Conservation (phyloP, 805 yeast genomes). For the Hanseniaspora opuntiae region DNA sequence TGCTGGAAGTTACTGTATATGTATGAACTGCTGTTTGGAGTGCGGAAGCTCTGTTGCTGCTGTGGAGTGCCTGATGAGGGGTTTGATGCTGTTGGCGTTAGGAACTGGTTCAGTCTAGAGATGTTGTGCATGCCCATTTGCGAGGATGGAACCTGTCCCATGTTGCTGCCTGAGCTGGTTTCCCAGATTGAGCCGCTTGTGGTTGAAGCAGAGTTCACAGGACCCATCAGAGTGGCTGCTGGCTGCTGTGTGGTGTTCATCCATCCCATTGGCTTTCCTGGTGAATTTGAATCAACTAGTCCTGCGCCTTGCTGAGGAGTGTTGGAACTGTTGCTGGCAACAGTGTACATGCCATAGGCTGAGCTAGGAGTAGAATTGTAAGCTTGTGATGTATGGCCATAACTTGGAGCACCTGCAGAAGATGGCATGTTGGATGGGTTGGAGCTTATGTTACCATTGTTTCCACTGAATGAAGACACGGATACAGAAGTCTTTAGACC, state of each 20-base stretch:
- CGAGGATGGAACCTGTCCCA: neutral
- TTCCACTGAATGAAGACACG: neutral
- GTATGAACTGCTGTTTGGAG: neutral
- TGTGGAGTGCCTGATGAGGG: neutral
- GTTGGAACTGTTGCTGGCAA: neutral
- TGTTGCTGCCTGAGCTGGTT: neutral
- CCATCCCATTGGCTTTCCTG: slow-evolving; percentile 3
- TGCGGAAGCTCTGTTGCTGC: neutral
- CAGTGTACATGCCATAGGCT: neutral
- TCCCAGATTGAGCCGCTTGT: neutral
- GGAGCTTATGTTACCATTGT: neutral
- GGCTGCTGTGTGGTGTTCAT: neutral
- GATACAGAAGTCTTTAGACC: slow-evolving; percentile 2
- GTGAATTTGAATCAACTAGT: neutral
- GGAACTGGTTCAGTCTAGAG: slow-evolving; percentile 5
- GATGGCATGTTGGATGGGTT: neutral
- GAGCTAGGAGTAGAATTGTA: neutral
- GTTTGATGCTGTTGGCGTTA: neutral
- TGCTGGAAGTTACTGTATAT: slow-evolving; percentile 1
- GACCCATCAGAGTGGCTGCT: neutral
- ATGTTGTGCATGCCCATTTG: slow-evolving; percentile 5
- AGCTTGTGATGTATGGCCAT: neutral
- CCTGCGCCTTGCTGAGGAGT: neutral
- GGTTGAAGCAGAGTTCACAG: neutral
- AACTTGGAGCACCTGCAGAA: neutral